Conservation (phyloP, 176 grass and related monocot species). For the Aegilops longissima region DNA sequence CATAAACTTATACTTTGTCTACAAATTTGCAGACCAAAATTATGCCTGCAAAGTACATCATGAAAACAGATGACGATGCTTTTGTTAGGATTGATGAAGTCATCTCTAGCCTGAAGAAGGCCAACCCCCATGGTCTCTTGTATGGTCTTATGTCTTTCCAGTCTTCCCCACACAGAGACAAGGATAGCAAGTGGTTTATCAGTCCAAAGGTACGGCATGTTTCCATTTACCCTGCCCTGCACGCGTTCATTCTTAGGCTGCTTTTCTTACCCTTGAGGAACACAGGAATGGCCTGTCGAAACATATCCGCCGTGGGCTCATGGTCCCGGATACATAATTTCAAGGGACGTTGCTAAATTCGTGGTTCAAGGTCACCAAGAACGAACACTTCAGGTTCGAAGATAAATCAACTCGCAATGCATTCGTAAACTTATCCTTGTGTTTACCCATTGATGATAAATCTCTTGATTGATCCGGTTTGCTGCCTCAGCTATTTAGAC, state of each 20-base stretch:
- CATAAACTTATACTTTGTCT: slow-evolving; percentile 18
- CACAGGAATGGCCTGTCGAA: slow-evolving; percentile 72
- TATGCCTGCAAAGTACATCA: slow-evolving; percentile 79
- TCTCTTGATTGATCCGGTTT: slow-evolving; percentile 12
- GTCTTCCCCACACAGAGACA: slow-evolving; percentile 79
- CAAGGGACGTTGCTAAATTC: slow-evolving; percentile 81
- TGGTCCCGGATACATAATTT: slow-evolving; percentile 90
- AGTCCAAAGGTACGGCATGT: slow-evolving; percentile 66
- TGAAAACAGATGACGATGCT: slow-evolving; percentile 99
- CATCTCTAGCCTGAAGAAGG: slow-evolving; percentile 68
- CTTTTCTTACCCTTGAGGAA: slow-evolving; percentile 26
- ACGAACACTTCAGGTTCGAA: slow-evolving; percentile 64
- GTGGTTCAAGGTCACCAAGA: slow-evolving; percentile 69
- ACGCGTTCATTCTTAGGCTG: not conserved
- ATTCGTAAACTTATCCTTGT: not conserved
- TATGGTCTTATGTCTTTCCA: slow-evolving; percentile 88
- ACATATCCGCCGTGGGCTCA: slow-evolving; percentile 89
- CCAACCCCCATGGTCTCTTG: slow-evolving; percentile 49
- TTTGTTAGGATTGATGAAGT: slow-evolving; percentile 95
- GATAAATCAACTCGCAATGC: not conserved
- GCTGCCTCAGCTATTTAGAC: slow-evolving; percentile 83
- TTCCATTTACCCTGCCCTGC: not conserved
- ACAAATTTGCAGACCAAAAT: slow-evolving; percentile 67
- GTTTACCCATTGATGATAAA: not conserved
- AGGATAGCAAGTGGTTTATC: slow-evolving; percentile 93